Conservation (phyloP, 2,329 filamentous ascomycete genomes). For the Pezicula carpinea region DNA sequence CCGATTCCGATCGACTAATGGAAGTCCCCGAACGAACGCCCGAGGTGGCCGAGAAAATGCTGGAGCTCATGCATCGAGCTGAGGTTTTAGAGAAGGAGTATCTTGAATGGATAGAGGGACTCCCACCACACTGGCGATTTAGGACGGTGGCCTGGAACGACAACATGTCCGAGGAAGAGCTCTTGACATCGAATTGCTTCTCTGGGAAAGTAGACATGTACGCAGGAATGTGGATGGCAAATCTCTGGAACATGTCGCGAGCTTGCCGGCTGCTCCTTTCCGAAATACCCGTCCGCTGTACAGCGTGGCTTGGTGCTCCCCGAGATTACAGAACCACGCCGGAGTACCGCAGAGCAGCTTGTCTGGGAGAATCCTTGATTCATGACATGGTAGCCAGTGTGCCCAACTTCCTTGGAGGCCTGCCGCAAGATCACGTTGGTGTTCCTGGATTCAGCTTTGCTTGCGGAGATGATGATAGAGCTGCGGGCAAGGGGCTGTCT, state of each 20-base stretch:
- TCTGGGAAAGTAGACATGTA: constrained; percentile 55
- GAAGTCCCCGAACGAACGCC: constrained; percentile 37
- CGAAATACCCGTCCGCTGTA: constrained; percentile 49
- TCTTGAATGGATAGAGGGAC: constrained; percentile 42
- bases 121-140: constrained; percentile 44
- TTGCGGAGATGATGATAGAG: constrained; percentile 34
- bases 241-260: constrained; percentile 49
- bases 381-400: constrained; percentile 53
- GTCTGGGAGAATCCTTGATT: constrained; percentile 45
- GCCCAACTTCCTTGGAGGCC: constrained; percentile 55
- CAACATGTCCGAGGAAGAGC: constrained; percentile 44
- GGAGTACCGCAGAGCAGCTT: constrained; percentile 51
- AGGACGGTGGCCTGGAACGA: constrained; percentile 50
- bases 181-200: constrained; percentile 46
- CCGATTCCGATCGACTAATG: constrained; percentile 47
- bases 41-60: constrained; percentile 44
- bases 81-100: constrained; percentile 47
- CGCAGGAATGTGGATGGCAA: constrained; percentile 50
- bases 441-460: constrained; percentile 42
- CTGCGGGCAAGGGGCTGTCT: constrained; percentile 1
- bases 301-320: constrained; percentile 52
- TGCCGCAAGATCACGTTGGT: constrained; percentile 29
- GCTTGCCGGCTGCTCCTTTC: constrained; percentile 47
- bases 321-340: constrained; percentile 55
- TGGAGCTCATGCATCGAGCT: constrained; percentile 44